These are phyloP conservation scores for Exophiala bonariae DNA, from an alignment of 2,329 filamentous ascomycete genomes.

Conservation along the genomic window DNA sequence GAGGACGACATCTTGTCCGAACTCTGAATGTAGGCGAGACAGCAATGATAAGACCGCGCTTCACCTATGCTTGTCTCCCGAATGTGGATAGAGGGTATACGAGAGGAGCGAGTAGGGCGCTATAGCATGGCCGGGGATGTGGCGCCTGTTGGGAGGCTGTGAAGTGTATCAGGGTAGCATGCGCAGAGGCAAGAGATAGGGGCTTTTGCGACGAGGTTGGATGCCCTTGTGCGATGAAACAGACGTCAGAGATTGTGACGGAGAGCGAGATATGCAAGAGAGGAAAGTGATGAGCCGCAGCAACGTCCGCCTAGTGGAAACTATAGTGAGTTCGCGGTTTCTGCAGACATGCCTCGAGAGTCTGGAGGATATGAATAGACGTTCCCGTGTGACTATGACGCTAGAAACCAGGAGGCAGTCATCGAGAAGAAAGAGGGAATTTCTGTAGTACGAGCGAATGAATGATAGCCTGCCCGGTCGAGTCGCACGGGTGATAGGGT, in stretches of 20 bases:
- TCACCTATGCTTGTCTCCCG: conserved; percentile 9
- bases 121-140: conserved; percentile 15
- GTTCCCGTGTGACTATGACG: neutral
- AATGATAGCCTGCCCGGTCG: conserved; percentile 2
- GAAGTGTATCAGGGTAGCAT: conserved; percentile 5
- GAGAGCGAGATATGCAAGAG: neutral
- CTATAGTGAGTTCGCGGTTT: conserved; percentile 3
- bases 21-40: neutral
- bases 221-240: neutral
- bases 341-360: neutral
- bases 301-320: conserved; percentile 6
- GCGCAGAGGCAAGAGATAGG: too few relatives aligned
- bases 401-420: conserved; percentile 11
- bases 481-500: conserved; percentile 6
- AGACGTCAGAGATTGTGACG: neutral
- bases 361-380: conserved; percentile 8
- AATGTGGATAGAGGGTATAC: conserved; percentile 10
- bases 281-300: conserved; percentile 8
- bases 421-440: conserved; percentile 6
- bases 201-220: neutral
- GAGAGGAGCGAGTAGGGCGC: conserved; percentile 10
- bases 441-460: conserved; percentile 1
- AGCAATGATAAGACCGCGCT: conserved; percentile 3
- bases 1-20: conserved; percentile 15
- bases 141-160: conserved; percentile 8